phyloP scores from a whole-genome alignment of 768 basidiomycete genomes.

The Mycena epipterygia region DNA sequence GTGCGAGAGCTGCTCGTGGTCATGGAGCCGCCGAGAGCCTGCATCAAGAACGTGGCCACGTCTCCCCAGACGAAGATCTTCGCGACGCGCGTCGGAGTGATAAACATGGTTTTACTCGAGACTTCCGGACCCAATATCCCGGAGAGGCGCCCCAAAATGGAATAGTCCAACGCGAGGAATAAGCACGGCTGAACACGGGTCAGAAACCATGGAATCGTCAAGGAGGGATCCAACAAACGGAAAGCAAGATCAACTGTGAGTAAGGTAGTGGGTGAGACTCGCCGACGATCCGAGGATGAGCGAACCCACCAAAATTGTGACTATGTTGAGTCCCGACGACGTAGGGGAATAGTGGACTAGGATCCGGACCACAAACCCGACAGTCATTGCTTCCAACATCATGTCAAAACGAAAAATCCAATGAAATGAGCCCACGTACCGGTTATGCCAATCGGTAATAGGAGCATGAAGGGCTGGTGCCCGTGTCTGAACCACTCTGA shows the following conservation, averaged over 20 bases:
- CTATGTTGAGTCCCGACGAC: background rate
- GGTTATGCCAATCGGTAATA: background rate
- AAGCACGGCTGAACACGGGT: conserved; percentile 19
- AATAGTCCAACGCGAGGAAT: conserved; percentile 4
- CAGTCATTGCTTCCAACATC: background rate
- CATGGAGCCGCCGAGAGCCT: background rate
- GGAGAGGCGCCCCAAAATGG: conserved; percentile 14
- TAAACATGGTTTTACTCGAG: conserved; percentile 9
- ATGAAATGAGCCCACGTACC: background rate
- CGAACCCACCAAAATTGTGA: background rate
- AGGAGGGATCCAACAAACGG: background rate
- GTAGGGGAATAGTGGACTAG: background rate
- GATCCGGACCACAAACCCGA: background rate
- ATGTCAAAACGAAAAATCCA: background rate
- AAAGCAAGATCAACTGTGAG: background rate
- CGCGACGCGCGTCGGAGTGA: conserved; percentile 12
- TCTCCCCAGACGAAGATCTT: conserved; percentile 7
- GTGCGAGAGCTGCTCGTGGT: background rate
- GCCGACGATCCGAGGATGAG: background rate
- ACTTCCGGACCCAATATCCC: conserved; percentile 6
- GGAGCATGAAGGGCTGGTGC: background rate
- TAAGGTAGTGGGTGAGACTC: background rate
- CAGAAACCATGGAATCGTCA: too few species aligned
- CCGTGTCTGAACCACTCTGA: background rate
- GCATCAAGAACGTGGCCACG: background rate